Percentiles rank a stretch among this genome's conserved stretches.
Conservation (phyloP, 2,329 filamentous ascomycete genomes). For the Ophiosphaerella herpotricha region DNA sequence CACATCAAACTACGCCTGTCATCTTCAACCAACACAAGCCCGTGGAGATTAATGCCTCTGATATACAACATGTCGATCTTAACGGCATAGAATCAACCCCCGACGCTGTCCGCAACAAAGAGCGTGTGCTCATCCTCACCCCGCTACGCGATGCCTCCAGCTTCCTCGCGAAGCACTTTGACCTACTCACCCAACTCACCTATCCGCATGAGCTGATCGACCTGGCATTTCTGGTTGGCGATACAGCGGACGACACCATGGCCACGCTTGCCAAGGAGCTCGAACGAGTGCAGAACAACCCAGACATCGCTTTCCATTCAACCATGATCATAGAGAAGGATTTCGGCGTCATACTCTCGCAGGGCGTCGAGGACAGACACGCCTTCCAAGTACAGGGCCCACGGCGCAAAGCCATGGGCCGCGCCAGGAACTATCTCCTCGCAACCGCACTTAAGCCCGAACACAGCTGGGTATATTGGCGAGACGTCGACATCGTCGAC, state of each 20-base stretch:
- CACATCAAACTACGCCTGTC: conserved; percentile 87
- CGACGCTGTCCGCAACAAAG: conserved; percentile 77
- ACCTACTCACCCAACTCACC: conserved; percentile 83
- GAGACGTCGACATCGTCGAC: conserved; percentile 94
- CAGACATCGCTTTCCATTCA: conserved; percentile 82
- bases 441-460: conserved; percentile 84
- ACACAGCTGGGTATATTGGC: conserved; percentile 98
- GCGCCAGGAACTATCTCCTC: conserved; percentile 89
- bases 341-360: conserved; percentile 75
- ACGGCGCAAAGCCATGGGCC: conserved; percentile 85
- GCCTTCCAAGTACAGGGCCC: conserved; percentile 86
- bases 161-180: conserved; percentile 88
- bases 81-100: conserved; percentile 82
- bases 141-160: conserved; percentile 86
- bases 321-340: conserved; percentile 88
- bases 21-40: conserved; percentile 95
- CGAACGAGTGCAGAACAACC: conserved; percentile 80
- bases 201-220: conserved; percentile 97
- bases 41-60: conserved; percentile 78
- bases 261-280: conserved; percentile 85
- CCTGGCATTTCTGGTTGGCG: conserved; percentile 89
- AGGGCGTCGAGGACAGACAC: conserved; percentile 82
- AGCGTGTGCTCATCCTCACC: conserved; percentile 88
- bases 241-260: conserved; percentile 88
- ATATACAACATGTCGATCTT: conserved; percentile 80